Conservation (phyloP, 139 green algal genomes). For the Diplosphaera chodatii region DNA sequence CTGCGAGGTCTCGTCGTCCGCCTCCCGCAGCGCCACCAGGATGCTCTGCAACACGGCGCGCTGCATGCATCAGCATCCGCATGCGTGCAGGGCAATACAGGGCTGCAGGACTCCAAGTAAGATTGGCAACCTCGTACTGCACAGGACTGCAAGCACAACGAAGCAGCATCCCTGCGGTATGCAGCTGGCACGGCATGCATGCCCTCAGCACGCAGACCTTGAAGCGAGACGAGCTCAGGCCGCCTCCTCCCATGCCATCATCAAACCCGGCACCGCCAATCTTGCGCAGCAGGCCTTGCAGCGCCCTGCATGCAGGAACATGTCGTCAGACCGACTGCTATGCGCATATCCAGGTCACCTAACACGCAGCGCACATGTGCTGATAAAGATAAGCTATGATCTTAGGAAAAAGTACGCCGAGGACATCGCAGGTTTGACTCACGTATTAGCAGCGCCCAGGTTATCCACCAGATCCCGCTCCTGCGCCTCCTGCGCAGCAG, state of each 20-base stretch:
- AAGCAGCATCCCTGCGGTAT: not conserved
- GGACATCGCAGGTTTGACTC: not conserved
- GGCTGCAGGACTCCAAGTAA: too few species aligned
- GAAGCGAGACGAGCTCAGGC: constrained; percentile 36
- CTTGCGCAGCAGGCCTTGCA: constrained; percentile 79
- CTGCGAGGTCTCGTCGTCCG: constrained; percentile 72
- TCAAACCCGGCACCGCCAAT: constrained; percentile 76
- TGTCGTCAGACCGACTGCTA: too few species aligned
- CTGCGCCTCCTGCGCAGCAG: not conserved
- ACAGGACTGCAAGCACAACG: too few species aligned
- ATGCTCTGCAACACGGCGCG: constrained; percentile 70
- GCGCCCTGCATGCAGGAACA: constrained; percentile 36
- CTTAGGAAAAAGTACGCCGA: too few species aligned
- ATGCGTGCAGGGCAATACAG: too few species aligned
- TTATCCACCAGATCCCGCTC: not conserved
- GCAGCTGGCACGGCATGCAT: not conserved
- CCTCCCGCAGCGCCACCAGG: constrained; percentile 59
- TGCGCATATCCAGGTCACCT: too few species aligned
- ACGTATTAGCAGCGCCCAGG: not conserved
- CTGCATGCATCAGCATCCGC: too few species aligned
- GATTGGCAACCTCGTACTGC: too few species aligned
- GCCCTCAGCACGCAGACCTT: too few species aligned
- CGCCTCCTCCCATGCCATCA: constrained; percentile 50
- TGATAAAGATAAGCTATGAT: too few species aligned
- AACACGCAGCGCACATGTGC: too few species aligned